These are phyloP conservation scores for Amaranthus palmeri DNA, from an alignment of 148 eudicot genomes.

Conservation along the genomic window DNA sequence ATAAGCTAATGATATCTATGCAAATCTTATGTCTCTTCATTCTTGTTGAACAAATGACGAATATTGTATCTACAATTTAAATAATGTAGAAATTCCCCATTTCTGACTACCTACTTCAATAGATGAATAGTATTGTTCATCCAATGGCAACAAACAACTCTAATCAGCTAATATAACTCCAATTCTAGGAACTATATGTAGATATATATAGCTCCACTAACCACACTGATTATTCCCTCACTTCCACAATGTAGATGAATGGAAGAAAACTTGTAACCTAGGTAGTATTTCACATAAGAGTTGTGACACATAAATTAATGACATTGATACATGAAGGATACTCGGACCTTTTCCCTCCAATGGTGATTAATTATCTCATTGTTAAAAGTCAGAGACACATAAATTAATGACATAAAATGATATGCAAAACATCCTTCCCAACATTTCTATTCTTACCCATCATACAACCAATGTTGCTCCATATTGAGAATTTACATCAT, in stretches of 20 bases:
- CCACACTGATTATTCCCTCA: neutral
- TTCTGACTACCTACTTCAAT: neutral
- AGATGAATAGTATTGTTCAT: neutral
- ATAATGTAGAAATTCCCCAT: neutral
- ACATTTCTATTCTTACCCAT: no score
- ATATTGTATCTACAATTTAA: neutral
- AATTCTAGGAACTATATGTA: neutral
- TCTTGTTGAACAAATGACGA: neutral
- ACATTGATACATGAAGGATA: no score
- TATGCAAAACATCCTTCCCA: no score
- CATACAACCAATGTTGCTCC: no score
- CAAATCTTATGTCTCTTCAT: neutral
- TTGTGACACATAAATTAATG: no score
- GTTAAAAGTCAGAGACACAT: no score
- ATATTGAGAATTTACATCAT: no score
- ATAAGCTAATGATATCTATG: neutral
- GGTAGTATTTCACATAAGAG: neutral
- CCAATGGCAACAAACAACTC: neutral
- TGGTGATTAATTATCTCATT: no score
- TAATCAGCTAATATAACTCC: neutral
- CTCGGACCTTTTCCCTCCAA: no score
- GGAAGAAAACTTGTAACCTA: neutral
- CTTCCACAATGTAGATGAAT: neutral
- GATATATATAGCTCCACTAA: neutral
- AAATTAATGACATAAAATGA: no score